Conservation (phyloP, 179 eudicot species). For the Beta macrorhiza region DNA sequence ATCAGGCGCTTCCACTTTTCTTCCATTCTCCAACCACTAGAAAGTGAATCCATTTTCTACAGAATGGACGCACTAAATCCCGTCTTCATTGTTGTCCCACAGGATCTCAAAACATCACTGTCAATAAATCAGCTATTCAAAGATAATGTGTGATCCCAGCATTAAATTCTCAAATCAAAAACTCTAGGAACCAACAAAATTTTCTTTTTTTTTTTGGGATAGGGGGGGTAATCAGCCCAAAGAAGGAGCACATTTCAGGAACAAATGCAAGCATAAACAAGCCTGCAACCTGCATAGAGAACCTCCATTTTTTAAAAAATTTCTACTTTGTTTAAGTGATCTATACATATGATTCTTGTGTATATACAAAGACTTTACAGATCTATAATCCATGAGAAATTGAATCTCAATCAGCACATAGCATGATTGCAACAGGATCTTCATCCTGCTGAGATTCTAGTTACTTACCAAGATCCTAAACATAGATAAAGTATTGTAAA, state of each 20-base stretch:
- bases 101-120: background rate
- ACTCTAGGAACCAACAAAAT: too few relatives aligned
- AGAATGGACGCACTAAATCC: background rate
- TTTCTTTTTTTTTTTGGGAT: too few relatives aligned
- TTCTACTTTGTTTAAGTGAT: background rate
- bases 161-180: background rate
- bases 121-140: background rate
- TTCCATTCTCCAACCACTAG: background rate
- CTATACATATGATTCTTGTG: conserved; percentile 9
- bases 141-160: background rate
- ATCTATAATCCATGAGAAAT: too few relatives aligned
- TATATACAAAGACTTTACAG: conserved; percentile 20
- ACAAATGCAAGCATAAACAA: background rate
- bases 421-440: background rate
- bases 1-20: background rate
- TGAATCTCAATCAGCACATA: conserved; percentile 11
- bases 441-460: background rate
- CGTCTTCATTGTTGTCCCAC: background rate
- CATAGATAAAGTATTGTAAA: conserved; percentile 42
- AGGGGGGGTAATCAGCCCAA: background rate
- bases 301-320: background rate
- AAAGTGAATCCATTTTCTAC: background rate
- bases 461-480: conserved; percentile 40
- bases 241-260: background rate
- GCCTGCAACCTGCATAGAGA: background rate